Evolutionary conservation across 345 rosid genomes (phyloP).

Genomic region (Salix caprea): DNA sequence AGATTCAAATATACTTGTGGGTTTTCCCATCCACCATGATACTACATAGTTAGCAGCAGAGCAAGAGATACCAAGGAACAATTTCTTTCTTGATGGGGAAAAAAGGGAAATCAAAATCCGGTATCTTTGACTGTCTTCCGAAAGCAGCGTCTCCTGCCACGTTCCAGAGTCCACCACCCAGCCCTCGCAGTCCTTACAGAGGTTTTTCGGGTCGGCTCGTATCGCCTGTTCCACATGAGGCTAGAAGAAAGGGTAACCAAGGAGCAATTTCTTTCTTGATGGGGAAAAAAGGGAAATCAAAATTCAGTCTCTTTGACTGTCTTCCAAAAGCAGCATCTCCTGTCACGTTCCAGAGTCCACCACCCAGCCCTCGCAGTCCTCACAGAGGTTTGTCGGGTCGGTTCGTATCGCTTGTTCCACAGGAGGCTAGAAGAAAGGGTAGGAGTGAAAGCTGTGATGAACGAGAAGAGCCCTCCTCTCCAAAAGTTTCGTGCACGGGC

Average conservation of each 20-base stretch:
- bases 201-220: no score
- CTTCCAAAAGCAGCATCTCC: slow-evolving; percentile 23
- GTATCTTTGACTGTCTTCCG: slow-evolving; percentile 14
- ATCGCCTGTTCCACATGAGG: no score
- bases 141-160: slow-evolving; percentile 21
- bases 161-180: slow-evolving; percentile 29
- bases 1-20: not conserved
- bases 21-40: not conserved
- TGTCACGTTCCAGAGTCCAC: slow-evolving; percentile 26
- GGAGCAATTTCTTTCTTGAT: not conserved
- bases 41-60: not conserved
- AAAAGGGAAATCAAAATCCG: not conserved
- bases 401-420: slow-evolving; percentile 23
- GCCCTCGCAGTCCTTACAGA: slow-evolving; percentile 6
- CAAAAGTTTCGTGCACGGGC: slow-evolving; percentile 40
- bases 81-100: slow-evolving; percentile 9
- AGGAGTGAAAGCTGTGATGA: slow-evolving; percentile 33
- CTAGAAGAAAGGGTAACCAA: not conserved
- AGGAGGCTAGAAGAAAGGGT: slow-evolving; percentile 29
- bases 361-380: slow-evolving; percentile 19
- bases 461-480: slow-evolving; percentile 39
- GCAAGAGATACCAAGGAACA: not conserved
- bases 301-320: slow-evolving; percentile 5
- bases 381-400: slow-evolving; percentile 4
- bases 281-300: slow-evolving; percentile 15